phyloP scores from a whole-genome alignment of 176 grass and related monocot genomes.

The Ensete glaucum region DNA sequence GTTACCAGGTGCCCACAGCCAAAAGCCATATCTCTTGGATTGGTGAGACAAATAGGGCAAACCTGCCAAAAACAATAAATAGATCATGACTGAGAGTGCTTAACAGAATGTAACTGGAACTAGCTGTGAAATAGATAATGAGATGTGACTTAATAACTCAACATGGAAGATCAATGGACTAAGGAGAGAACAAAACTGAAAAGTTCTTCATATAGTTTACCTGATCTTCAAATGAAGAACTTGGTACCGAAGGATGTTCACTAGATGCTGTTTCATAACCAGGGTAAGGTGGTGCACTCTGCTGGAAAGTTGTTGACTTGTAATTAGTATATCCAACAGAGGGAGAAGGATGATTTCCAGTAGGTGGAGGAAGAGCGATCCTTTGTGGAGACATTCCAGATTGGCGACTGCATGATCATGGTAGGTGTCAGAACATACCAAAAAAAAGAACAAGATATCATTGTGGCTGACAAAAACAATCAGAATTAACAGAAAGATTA shows the following conservation, averaged over 20 bases:
- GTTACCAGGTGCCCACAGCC: constrained; percentile 9
- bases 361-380: constrained; percentile 13
- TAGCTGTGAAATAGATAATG: background rate
- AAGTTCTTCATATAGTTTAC: background rate
- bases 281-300: background rate
- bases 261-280: background rate
- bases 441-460: background rate
- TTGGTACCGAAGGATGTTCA: background rate
- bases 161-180: background rate
- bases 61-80: background rate
- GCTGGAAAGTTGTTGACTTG: background rate
- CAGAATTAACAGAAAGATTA: background rate
- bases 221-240: constrained; percentile 4
- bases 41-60: constrained; percentile 13
- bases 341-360: background rate
- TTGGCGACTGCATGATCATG: background rate
- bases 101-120: background rate
- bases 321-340: background rate
- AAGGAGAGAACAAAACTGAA: background rate
- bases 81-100: background rate
- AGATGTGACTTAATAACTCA: no score
- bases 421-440: background rate
- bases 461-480: background rate
- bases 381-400: constrained; percentile 7
- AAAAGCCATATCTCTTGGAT: constrained; percentile 8